These are phyloP conservation scores for Phytophthora tubulina DNA, from an alignment of 352 stramenopile species.

Conservation along the genomic window DNA sequence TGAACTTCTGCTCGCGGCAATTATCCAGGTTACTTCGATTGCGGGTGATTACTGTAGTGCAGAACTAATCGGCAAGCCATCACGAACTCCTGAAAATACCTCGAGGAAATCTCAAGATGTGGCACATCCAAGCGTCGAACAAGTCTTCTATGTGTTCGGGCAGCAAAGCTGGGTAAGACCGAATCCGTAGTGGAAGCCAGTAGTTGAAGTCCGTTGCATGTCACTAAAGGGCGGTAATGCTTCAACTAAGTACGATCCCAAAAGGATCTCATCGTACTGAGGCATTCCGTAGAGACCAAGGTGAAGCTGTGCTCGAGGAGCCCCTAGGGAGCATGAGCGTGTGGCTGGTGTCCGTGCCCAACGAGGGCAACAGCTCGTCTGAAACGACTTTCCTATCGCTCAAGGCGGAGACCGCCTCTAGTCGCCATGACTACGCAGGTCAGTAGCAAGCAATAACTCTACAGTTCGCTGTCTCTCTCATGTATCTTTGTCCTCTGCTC, in stretches of 20 bases:
- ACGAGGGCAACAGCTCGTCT: slow-evolving; percentile 82
- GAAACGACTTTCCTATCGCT: slow-evolving; percentile 89
- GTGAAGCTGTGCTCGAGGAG: slow-evolving; percentile 23
- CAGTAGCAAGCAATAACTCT: background rate
- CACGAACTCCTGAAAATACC: too few relatives aligned
- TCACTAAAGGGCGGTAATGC: slow-evolving; percentile 12
- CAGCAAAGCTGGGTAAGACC: too few relatives aligned
- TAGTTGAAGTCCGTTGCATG: background rate
- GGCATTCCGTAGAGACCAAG: slow-evolving; percentile 17
- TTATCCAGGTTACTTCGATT: too few relatives aligned
- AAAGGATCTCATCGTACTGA: slow-evolving; percentile 40
- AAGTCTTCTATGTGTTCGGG: too few relatives aligned
- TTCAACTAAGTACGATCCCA: slow-evolving; percentile 16
- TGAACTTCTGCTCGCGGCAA: too few relatives aligned
- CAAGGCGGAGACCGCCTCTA: slow-evolving; percentile 86
- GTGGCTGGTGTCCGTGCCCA: slow-evolving; percentile 88
- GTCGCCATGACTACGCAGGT: slow-evolving; percentile 85
- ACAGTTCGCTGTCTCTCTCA: slow-evolving; percentile 6
- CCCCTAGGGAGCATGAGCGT: slow-evolving; percentile 49
- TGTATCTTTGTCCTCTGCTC: slow-evolving; percentile 4
- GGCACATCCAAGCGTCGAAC: too few relatives aligned
- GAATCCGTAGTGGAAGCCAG: too few relatives aligned
- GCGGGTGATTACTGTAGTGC: too few relatives aligned
- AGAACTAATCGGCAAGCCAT: too few relatives aligned
- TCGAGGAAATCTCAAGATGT: too few relatives aligned